A percentile compares a stretch with the other conserved stretches of the same genome.
Evolutionary conservation across 176 grass and related monocot species (phyloP).

Genomic region (Raddia guianensis): DNA sequence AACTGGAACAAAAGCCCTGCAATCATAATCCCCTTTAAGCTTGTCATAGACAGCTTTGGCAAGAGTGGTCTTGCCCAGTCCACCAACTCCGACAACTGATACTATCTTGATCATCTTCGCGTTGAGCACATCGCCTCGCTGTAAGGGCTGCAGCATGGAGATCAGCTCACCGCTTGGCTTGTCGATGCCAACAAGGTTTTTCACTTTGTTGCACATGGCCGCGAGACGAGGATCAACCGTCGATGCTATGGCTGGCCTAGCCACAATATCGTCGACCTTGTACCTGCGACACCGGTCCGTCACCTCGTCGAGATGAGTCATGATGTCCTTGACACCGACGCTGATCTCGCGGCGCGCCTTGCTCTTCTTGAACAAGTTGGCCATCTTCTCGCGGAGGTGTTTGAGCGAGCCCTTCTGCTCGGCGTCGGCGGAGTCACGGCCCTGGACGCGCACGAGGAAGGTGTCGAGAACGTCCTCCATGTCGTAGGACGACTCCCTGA

Average conservation of each 20-base stretch:
- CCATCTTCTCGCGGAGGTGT: no score
- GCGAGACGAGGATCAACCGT: neutral
- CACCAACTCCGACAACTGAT: conserved; percentile 13
- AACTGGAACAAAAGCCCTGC: no score
- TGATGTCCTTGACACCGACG: neutral
- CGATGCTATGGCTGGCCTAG: no score
- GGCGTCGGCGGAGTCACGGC: no score
- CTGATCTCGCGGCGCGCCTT: no score
- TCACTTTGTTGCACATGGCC: neutral
- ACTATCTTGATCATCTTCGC: conserved; percentile 14
- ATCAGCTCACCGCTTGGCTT: neutral
- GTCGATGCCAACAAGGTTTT: neutral
- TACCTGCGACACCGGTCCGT: neutral
- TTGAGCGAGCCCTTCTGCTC: no score
- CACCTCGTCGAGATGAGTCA: no score
- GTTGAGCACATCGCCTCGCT: neutral
- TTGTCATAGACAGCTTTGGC: neutral
- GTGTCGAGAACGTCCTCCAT: neutral
- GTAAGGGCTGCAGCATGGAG: neutral
- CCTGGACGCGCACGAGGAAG: no score
- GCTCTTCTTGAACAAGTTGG: no score
- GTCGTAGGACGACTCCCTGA: neutral
- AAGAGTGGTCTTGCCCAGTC: conserved; percentile 31
- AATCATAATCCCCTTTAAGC: neutral
- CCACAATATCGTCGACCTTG: neutral